These are phyloP conservation scores for Penicillium polonicum DNA, from an alignment of 2,329 filamentous ascomycete genomes.

Conservation along the genomic window DNA sequence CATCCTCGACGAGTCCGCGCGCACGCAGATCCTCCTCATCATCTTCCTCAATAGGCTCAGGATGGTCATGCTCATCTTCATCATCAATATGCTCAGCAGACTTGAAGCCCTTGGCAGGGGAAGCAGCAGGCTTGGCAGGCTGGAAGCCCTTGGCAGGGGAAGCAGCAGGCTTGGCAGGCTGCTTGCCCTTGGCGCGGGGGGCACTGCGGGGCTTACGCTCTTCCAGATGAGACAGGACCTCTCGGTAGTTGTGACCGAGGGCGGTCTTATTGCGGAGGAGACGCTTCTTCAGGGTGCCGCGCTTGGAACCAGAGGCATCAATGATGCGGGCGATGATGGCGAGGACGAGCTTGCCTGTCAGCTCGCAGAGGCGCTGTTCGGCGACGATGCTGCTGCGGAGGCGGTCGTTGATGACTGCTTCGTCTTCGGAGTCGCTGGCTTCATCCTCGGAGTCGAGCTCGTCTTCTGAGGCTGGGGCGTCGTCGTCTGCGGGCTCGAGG, in stretches of 20 bases:
- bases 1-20: conserved; percentile 40
- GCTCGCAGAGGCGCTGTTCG: conserved; percentile 81
- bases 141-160: conserved; percentile 28
- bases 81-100: conserved; percentile 47
- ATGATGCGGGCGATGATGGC: conserved; percentile 73
- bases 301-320: conserved; percentile 60
- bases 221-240: conserved; percentile 78
- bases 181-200: conserved; percentile 37
- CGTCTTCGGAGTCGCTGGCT: conserved; percentile 31
- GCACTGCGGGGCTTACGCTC: conserved; percentile 52
- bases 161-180: conserved; percentile 19
- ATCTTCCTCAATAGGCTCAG: conserved; percentile 39
- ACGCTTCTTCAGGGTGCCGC: conserved; percentile 66
- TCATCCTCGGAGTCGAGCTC: conserved; percentile 49
- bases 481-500: conserved; percentile 60
- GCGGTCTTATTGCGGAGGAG: conserved; percentile 76
- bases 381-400: conserved; percentile 68
- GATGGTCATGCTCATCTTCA: conserved; percentile 38
- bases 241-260: conserved; percentile 81
- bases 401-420: conserved; percentile 50
- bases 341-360: conserved; percentile 81
- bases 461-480: conserved; percentile 68
- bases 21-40: conserved; percentile 43
- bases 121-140: conserved; percentile 16
- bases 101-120: conserved; percentile 29